Percentiles rank a stretch among this genome's conserved stretches.
These are phyloP conservation scores for Neopestalotiopsis rosae DNA, from an alignment of 2,329 filamentous ascomycete species.

Conservation along the genomic window DNA sequence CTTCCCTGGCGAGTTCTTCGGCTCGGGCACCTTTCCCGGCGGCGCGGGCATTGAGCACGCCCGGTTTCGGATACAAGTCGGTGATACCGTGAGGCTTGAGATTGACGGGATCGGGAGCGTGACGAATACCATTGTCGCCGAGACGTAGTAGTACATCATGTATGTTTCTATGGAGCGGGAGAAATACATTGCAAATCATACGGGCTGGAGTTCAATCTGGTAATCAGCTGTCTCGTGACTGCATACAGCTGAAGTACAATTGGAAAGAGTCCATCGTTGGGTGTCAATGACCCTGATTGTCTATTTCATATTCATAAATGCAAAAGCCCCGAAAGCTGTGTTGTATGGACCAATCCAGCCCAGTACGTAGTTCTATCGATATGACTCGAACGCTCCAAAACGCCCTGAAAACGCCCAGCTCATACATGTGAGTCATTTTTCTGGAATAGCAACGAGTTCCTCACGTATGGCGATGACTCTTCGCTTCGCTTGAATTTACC, in stretches of 20 bases:
- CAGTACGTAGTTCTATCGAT: not conserved
- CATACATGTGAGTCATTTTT: not conserved
- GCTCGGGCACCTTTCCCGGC: slow-evolving; percentile 30
- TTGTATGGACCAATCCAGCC: not conserved
- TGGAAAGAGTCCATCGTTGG: not conserved
- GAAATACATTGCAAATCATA: not conserved
- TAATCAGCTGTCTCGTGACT: not conserved
- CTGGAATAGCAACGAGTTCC: not conserved
- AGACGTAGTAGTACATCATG: slow-evolving; percentile 11
- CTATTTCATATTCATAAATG: not conserved
- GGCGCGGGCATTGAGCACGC: slow-evolving; percentile 33
- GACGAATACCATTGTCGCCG: slow-evolving; percentile 30
- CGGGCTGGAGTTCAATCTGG: not conserved
- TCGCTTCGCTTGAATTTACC: not conserved
- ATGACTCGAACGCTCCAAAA: not conserved
- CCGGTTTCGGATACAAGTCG: slow-evolving; percentile 27
- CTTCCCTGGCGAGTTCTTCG: slow-evolving; percentile 34
- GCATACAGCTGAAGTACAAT: too few relatives aligned
- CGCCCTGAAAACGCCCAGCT: not conserved
- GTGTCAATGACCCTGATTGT: not conserved
- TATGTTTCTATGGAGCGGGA: not conserved
- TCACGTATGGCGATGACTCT: not conserved
- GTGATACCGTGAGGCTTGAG: slow-evolving; percentile 31
- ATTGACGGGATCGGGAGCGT: slow-evolving; percentile 34
- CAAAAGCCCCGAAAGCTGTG: not conserved